phyloP scores from a whole-genome alignment of 805 yeast species.

The Hagleromyces aurorensis region DNA sequence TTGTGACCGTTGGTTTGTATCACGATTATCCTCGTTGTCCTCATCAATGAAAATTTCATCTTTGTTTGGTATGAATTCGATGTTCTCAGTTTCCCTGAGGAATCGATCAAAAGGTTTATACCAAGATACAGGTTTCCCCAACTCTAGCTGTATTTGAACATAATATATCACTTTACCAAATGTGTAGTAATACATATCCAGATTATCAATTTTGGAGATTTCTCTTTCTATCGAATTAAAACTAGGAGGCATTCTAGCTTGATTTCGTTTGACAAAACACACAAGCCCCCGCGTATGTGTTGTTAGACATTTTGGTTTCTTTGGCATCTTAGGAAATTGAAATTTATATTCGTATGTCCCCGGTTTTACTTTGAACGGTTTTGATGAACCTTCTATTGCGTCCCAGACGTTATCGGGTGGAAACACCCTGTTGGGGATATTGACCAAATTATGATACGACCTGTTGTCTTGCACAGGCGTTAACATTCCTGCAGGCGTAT shows the following conservation, averaged over 20 bases:
- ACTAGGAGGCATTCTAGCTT: conserved; percentile 25
- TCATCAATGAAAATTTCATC: conserved; percentile 14
- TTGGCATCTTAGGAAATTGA: conserved; percentile 21
- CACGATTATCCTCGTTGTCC: conserved; percentile 6
- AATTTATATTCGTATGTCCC: conserved; percentile 24
- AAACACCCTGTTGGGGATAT: conserved; percentile 19
- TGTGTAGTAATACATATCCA: conserved; percentile 22
- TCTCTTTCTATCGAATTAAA: conserved; percentile 24
- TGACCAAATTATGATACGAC: conserved; percentile 21
- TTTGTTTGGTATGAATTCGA: conserved; percentile 24
- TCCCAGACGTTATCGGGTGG: conserved; percentile 30
- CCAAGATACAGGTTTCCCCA: conserved; percentile 26
- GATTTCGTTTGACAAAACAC: conserved; percentile 16
- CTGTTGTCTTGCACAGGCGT: conserved; percentile 24
- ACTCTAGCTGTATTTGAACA: conserved; percentile 22
- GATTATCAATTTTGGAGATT: conserved; percentile 18
- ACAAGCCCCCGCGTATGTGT: conserved; percentile 18
- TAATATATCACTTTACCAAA: conserved; percentile 25
- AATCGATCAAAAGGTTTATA: conserved; percentile 23
- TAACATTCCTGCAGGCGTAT: conserved; percentile 20
- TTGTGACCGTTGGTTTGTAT: not conserved
- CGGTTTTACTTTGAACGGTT: conserved; percentile 25
- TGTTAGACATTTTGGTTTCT: conserved; percentile 20
- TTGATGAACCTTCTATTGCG: conserved; percentile 23
- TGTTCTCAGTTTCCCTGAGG: conserved; percentile 13